phyloP scores from a whole-genome alignment of 176 grass and related monocot genomes.

The Urochloa ruziziensis region DNA sequence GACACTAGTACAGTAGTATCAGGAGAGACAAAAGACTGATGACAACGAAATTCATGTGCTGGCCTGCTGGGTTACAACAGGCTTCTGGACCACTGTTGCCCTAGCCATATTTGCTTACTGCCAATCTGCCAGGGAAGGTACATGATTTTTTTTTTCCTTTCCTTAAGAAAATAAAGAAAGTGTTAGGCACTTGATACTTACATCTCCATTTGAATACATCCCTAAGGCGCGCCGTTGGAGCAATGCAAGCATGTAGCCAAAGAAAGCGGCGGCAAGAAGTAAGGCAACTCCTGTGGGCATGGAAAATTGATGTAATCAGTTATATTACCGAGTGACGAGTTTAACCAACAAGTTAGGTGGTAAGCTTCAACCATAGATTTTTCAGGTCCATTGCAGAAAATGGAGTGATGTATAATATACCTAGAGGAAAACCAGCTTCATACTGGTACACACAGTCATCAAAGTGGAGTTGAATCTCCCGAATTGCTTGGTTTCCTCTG shows the following conservation, averaged over 20 bases:
- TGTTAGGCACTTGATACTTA: constrained; percentile 46
- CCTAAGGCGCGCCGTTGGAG: constrained; percentile 57
- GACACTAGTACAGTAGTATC: constrained; percentile 32
- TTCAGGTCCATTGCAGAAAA: constrained; percentile 8
- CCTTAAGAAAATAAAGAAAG: constrained; percentile 3
- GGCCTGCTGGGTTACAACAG: constrained; percentile 35
- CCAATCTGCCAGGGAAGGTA: constrained; percentile 32
- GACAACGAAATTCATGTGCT: constrained; percentile 39
- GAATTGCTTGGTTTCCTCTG: constrained; percentile 85
- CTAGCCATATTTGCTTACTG: constrained; percentile 38
- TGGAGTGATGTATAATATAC: constrained; percentile 31
- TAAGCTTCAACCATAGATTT: constrained; percentile 7
- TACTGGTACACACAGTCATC: constrained; percentile 93
- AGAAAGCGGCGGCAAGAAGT: constrained; percentile 72
- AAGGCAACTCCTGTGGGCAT: constrained; percentile 58
- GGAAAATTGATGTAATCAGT: constrained; percentile 24
- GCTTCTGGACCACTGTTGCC: constrained; percentile 29
- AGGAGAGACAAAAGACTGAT: constrained; percentile 48
- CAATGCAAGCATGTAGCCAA: constrained; percentile 93
- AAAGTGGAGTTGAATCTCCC: constrained; percentile 83
- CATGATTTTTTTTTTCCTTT: constrained; percentile 3
- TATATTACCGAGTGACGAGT: background rate
- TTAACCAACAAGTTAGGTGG: background rate
- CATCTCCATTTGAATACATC: constrained; percentile 56
- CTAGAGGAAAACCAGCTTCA: constrained; percentile 78